Conservation (phyloP, 345 rosid species). For the Hibiscus trionum region DNA sequence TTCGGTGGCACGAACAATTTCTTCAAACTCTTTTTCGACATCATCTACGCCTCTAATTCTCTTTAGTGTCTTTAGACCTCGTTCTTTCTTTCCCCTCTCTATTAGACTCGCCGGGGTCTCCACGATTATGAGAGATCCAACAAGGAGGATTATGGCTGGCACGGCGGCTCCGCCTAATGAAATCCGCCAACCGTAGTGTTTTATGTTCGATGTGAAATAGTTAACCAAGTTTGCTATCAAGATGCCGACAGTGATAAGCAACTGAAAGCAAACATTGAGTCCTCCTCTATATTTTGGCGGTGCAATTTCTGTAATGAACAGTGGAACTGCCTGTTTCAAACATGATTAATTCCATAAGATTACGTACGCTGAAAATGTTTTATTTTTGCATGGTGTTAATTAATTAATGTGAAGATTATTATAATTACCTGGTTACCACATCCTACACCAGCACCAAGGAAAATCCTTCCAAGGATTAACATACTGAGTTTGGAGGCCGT, state of each 20-base stretch:
- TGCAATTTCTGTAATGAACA: conserved; percentile 76
- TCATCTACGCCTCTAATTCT: conserved; percentile 53
- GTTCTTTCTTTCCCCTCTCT: conserved; percentile 40
- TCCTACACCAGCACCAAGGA: conserved; percentile 61
- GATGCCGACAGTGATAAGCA: conserved; percentile 66
- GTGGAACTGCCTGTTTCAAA: conserved; percentile 34
- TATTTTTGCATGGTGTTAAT: neutral
- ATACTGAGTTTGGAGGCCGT: conserved; percentile 34
- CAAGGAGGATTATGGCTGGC: conserved; percentile 46
- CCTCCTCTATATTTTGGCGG: conserved; percentile 60
- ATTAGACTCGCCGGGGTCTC: conserved; percentile 68
- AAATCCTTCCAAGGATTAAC: conserved; percentile 54
- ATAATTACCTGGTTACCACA: conserved; percentile 59
- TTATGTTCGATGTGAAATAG: conserved; percentile 27
- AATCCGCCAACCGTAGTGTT: conserved; percentile 51
- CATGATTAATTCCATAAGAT: neutral
- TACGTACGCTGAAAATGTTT: neutral
- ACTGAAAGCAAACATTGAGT: conserved; percentile 55
- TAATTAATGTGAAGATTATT: neutral
- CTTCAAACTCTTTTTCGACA: conserved; percentile 36
- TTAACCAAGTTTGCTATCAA: conserved; percentile 44
- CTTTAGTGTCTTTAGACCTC: conserved; percentile 28
- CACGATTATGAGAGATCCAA: conserved; percentile 49
- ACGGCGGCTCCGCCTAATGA: conserved; percentile 59
- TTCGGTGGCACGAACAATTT: conserved; percentile 42